Evolutionary conservation across 306 rosid species (phyloP), one percentile per base, ranked within the genome.

Genomic region (Pterocarpus santalinus): DNA sequence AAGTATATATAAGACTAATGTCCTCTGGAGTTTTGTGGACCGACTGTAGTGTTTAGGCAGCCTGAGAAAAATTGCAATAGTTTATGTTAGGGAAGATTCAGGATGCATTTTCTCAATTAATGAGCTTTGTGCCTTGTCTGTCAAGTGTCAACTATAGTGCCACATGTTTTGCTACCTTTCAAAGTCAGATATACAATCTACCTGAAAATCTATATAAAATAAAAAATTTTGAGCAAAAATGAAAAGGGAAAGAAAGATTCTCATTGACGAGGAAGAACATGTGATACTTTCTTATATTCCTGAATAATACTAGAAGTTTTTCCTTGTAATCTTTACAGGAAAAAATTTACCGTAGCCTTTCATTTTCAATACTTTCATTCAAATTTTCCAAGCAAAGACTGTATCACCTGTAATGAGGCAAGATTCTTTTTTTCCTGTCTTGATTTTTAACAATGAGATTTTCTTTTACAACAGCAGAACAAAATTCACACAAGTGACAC

Each of bases 21-120:
- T 4, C 69, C 70, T 73, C 39, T 71, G 44, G 38, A 22, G 51
- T 71, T 43, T 43, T 32, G 44, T 65, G 83, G 65, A 53, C 51
- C 13, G 32, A 36, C 44, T 52, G 28, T 22, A 69, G 60, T 5
- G 75, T 44, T 63, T 58, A 3, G 10, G 41, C 28, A 46, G 51
- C 56, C 1, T 8, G 52, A 58, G 43, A 82, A 61, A 58, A 34
- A 4, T 2, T 14, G 17, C 11, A 51, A 53, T 43, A 34, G 58
- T 57, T 49, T 16, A 64, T 63, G 8, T 75, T 76, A 46, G 58
- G 15, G 77, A 65, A 43, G 60, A 22, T 22, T 22, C 28, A 22
- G 28, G 28, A 22, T 22, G 28, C 28, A 22, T 22, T 22, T 22
- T 22, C 28, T 22, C 28, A 53, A 46, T 65, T 52, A 65, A 43